Evolutionary conservation across 2,329 filamentous ascomycete species (phyloP), one percentile per base, ranked within the genome.

Genomic region (Fusarium sp.): DNA sequence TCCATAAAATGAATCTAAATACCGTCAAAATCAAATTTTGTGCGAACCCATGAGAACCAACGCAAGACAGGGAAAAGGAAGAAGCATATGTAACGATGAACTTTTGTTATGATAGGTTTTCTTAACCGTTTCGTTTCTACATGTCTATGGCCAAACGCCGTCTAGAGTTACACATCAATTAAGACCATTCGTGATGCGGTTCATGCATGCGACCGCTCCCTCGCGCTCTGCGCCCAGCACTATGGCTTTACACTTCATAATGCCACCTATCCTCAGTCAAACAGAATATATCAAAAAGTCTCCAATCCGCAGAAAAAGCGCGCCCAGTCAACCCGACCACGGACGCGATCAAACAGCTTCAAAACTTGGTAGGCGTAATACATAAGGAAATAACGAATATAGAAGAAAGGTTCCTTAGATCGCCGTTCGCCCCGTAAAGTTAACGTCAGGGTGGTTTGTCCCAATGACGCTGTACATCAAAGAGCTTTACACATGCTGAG

Each of bases 131-230:
- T 78, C 78, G 73, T 80, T 77, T 77, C 74, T 77, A 78, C 77
- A 75, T 78, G 73, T 80, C 78, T 80, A 78, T 79, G 71, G 69
- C 72, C 73, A 69, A 78, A 78, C 77, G 77, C 78, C 77, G 72
- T 80, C 78, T 80, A 79, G 74, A 78, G 75, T 70, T 79, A 79
- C 78, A 79, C 77, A 78, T 79, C 67, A 65, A 79, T 79, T 78
- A 79, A 79, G 75, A 79, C 76, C 73, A 71, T 69, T 74, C 75
- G 70, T 78, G 73, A 79, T 79, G 75, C 75, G 75, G 71, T 67
- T 71, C 62, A 66, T 68, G 73, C 73, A 74, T 76, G 71, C 72
- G 70, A 71, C 74, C 69, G 70, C 71, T 71, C 71, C 73, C 71
- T 75, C 71, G 76, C 77, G 75, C 78, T 75, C 73, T 77, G 75